These are phyloP conservation scores for Lachancea nothofagi DNA, from an alignment of 805 yeast genomes.

Conservation along the genomic window DNA sequence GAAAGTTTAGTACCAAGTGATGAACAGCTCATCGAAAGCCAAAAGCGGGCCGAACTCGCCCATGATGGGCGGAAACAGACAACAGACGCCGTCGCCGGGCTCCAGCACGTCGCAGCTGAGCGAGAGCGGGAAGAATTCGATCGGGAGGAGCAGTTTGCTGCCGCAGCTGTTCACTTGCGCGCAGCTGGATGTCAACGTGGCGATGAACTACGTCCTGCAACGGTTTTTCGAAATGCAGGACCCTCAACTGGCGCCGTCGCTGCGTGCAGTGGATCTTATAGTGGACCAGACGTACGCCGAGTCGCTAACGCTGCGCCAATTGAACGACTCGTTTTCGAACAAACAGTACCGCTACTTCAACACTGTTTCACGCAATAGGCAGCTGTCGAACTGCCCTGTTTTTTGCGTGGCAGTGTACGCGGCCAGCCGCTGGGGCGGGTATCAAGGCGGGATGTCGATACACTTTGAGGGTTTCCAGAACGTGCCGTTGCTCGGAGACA, in stretches of 20 bases:
- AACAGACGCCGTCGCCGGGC: constrained; percentile 11
- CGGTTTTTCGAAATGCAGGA: constrained; percentile 27
- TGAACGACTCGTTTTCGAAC: constrained; percentile 24
- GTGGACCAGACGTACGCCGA: constrained; percentile 34
- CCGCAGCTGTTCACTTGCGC: constrained; percentile 9
- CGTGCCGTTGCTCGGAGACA: constrained; percentile 20
- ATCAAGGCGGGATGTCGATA: constrained; percentile 3
- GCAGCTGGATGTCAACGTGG: constrained; percentile 6
- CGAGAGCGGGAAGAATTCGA: background rate
- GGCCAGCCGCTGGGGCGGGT: constrained; percentile 11
- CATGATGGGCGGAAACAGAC: constrained; percentile 8
- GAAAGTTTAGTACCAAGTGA: constrained; percentile 7
- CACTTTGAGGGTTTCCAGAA: constrained; percentile 19
- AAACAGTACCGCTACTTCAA: constrained; percentile 31
- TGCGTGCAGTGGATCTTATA: constrained; percentile 28
- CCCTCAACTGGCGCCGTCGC: constrained; percentile 14
- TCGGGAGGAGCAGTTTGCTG: constrained; percentile 6
- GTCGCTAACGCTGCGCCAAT: constrained; percentile 31
- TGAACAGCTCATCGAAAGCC: constrained; percentile 8
- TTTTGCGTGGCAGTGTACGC: constrained; percentile 31
- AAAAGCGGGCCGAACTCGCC: constrained; percentile 8
- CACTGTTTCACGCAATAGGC: constrained; percentile 30
- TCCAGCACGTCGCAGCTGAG: constrained; percentile 9
- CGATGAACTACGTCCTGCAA: constrained; percentile 28
- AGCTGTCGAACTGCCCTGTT: constrained; percentile 31